These are phyloP conservation scores for Pyrenochaeta sp. DNA, from an alignment of 2,329 filamentous ascomycete species.

Conservation along the genomic window DNA sequence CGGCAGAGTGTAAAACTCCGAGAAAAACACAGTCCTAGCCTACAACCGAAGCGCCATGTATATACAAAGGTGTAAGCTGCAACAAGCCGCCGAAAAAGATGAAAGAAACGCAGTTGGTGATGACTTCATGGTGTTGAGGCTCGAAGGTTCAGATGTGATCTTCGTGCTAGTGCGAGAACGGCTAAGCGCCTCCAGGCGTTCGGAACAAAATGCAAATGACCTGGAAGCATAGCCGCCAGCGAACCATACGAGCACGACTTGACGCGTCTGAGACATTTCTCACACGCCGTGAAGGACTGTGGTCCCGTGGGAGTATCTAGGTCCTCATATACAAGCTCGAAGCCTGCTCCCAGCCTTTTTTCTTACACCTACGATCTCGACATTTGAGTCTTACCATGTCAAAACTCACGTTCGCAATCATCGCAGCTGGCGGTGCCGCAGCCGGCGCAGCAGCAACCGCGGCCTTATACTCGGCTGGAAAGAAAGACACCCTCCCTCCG, in stretches of 20 bases:
- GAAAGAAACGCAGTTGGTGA: neutral
- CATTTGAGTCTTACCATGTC: conserved; percentile 51
- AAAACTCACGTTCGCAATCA: conserved; percentile 59
- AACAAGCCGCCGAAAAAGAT: neutral
- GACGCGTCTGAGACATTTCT: conserved; percentile 49
- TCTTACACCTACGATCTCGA: conserved; percentile 1
- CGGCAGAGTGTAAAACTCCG: conserved; percentile 2
- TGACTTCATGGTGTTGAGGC: conserved; percentile 5
- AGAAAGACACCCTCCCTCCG: conserved; percentile 36
- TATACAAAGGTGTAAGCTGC: neutral
- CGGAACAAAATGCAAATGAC: conserved; percentile 39
- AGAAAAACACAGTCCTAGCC: conserved; percentile 2
- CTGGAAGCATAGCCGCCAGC: conserved; percentile 34
- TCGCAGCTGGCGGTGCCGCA: conserved; percentile 58
- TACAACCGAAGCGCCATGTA: conserved; percentile 13
- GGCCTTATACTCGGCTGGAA: conserved; percentile 53
- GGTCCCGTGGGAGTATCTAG: conserved; percentile 23
- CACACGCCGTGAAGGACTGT: conserved; percentile 45
- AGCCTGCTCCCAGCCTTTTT: conserved; percentile 2
- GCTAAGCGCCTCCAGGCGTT: conserved; percentile 25
- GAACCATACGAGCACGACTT: conserved; percentile 35
- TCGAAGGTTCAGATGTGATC: conserved; percentile 12
- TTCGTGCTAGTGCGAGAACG: conserved; percentile 19
- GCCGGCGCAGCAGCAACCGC: conserved; percentile 60
- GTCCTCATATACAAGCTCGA: conserved; percentile 24